Percentiles rank a stretch among this genome's conserved stretches.
Evolutionary conservation across 2,329 filamentous ascomycete genomes (phyloP).

Genomic region (Davidsoniella eucalypti): DNA sequence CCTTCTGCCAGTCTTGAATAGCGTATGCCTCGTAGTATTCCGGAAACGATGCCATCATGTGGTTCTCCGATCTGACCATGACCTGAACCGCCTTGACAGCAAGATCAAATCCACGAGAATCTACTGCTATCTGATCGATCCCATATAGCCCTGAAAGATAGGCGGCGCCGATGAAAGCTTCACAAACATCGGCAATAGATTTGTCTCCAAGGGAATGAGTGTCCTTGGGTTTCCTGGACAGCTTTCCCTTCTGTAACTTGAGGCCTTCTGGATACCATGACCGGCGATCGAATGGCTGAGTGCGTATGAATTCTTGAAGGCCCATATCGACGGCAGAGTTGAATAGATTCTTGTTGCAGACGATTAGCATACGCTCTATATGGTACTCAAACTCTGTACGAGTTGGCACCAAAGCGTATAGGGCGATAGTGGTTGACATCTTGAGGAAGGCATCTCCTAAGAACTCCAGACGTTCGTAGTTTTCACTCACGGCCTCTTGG

Average conservation of each 20-base stretch:
- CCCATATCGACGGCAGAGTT: constrained; percentile 53
- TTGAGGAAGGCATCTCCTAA: constrained; percentile 89
- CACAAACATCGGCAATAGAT: constrained; percentile 83
- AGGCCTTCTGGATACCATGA: constrained; percentile 80
- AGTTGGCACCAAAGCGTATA: constrained; percentile 61
- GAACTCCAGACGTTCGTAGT: constrained; percentile 90
- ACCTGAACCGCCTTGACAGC: constrained; percentile 48
- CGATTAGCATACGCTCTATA: constrained; percentile 73
- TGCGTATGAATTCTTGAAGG: constrained; percentile 61
- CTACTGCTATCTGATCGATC: constrained; percentile 22
- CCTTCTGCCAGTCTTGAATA: constrained; percentile 54
- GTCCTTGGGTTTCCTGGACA: constrained; percentile 22
- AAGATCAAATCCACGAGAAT: constrained; percentile 30
- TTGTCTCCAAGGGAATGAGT: constrained; percentile 68
- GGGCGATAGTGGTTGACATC: constrained; percentile 80
- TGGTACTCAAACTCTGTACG: constrained; percentile 78
- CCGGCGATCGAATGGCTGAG: constrained; percentile 63
- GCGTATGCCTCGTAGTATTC: constrained; percentile 59
- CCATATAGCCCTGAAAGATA: constrained; percentile 33
- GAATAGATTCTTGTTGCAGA: constrained; percentile 85
- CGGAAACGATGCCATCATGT: constrained; percentile 49
- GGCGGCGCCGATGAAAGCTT: constrained; percentile 82
- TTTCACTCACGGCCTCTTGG: constrained; percentile 74
- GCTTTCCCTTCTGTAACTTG: constrained; percentile 57
- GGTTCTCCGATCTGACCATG: constrained; percentile 53